A percentile compares a stretch with the other conserved stretches of the same genome.
phyloP scores from a whole-genome alignment of 2,329 filamentous ascomycete genomes.

The Exutisphaerella laricina region DNA sequence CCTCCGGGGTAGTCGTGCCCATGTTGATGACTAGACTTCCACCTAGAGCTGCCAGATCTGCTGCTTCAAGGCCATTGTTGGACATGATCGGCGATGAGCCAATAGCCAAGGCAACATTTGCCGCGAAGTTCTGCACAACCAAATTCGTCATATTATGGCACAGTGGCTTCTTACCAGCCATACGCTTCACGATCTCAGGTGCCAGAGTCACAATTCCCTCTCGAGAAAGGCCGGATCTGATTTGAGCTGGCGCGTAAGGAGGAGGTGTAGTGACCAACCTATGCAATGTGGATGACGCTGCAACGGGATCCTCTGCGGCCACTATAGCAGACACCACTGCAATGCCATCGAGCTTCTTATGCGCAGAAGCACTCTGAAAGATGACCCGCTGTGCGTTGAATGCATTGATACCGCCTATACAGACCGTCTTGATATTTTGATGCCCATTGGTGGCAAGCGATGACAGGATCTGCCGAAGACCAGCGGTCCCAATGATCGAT shows the following conservation, averaged over 20 bases:
- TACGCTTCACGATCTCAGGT: slow-evolving; percentile 46
- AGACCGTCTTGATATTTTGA: slow-evolving; percentile 58
- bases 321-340: slow-evolving; percentile 89
- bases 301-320: slow-evolving; percentile 60
- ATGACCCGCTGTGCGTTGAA: slow-evolving; percentile 69
- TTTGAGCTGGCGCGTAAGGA: slow-evolving; percentile 29
- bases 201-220: slow-evolving; percentile 26
- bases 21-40: slow-evolving; percentile 88
- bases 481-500: slow-evolving; percentile 67
- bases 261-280: slow-evolving; percentile 48
- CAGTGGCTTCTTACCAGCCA: slow-evolving; percentile 63
- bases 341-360: slow-evolving; percentile 67
- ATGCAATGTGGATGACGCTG: slow-evolving; percentile 56
- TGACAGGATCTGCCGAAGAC: slow-evolving; percentile 61
- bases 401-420: slow-evolving; percentile 82
- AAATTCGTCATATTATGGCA: slow-evolving; percentile 83
- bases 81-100: slow-evolving; percentile 94
- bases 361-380: slow-evolving; percentile 56
- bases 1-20: slow-evolving; percentile 79
- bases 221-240: slow-evolving; percentile 29
- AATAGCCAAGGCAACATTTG: slow-evolving; percentile 78
- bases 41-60: slow-evolving; percentile 69
- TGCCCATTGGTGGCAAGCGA: slow-evolving; percentile 49
- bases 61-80: slow-evolving; percentile 74
- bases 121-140: slow-evolving; percentile 91